A percentile compares a stretch with the other conserved stretches of the same genome.
Evolutionary conservation across 495 filamentous ascomycete species (phyloP).

Genomic region (Echria macrotheca): DNA sequence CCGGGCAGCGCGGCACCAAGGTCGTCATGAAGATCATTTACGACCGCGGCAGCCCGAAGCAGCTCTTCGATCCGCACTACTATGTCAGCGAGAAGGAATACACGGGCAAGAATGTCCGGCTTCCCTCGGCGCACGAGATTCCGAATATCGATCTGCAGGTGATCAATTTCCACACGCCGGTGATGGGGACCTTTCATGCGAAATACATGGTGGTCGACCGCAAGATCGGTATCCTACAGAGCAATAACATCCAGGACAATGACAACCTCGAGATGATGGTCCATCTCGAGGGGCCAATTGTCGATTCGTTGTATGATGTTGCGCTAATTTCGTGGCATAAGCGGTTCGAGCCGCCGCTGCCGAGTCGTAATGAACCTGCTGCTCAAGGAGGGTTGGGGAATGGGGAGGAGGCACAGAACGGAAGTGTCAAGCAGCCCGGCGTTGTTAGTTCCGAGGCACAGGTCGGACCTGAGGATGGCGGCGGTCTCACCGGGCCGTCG

Average conservation of each 20-base stretch:
- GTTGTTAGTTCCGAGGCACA: constrained; percentile 5
- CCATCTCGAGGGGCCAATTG: constrained; percentile 71
- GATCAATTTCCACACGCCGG: constrained; percentile 66
- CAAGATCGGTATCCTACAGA: constrained; percentile 59
- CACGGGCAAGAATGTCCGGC: constrained; percentile 47
- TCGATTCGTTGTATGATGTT: constrained; percentile 68
- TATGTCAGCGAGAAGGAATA: constrained; percentile 53
- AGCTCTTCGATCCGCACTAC: constrained; percentile 59
- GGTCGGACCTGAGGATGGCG: constrained; percentile 6
- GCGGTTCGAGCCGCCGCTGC: constrained; percentile 55
- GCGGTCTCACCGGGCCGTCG: constrained; percentile 21
- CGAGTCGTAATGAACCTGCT: constrained; percentile 50
- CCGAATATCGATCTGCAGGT: constrained; percentile 68
- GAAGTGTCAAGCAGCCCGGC: constrained; percentile 8
- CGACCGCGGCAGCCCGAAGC: constrained; percentile 61
- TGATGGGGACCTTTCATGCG: constrained; percentile 70
- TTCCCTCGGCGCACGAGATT: constrained; percentile 58
- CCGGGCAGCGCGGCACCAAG: constrained; percentile 51
- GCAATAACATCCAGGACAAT: constrained; percentile 75
- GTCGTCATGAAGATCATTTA: constrained; percentile 70
- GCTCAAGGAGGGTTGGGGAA: constrained; percentile 16
- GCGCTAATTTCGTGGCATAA: constrained; percentile 68
- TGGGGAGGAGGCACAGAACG: neutral
- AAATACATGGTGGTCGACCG: constrained; percentile 76
- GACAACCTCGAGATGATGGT: constrained; percentile 76